phyloP scores from a whole-genome alignment of 164 flowering plant genomes.

The Magnolia kwangsiensis region DNA sequence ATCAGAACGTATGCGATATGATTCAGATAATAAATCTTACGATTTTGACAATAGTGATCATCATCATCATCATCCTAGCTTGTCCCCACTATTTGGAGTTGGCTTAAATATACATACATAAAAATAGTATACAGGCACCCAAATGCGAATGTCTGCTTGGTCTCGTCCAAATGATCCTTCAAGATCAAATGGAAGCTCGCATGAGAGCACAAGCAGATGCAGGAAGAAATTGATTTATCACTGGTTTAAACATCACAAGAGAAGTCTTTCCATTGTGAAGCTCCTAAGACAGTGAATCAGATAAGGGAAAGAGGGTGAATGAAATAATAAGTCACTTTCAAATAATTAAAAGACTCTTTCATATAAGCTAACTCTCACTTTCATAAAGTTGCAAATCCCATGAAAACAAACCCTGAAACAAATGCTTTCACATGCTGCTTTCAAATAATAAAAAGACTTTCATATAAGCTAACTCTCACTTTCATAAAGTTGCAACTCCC shows the following conservation, averaged over 20 bases:
- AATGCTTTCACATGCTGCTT: background rate
- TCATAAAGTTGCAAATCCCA: too few relatives aligned
- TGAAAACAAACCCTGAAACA: too few relatives aligned
- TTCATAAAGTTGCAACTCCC: too few relatives aligned
- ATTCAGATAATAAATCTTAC: too few relatives aligned
- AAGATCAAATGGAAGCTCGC: slow-evolving; percentile 1
- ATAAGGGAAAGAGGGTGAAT: background rate
- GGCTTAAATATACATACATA: too few relatives aligned
- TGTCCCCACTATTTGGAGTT: too few relatives aligned
- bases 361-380: too few relatives aligned
- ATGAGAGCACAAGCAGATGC: background rate
- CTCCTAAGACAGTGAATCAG: slow-evolving; percentile 10
- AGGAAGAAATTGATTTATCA: slow-evolving; percentile 4
- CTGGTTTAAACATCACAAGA: slow-evolving; percentile 11
- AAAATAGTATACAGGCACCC: background rate
- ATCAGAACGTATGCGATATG: too few relatives aligned
- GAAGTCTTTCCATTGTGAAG: slow-evolving; percentile 10
- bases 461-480: background rate
- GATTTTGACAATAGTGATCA: too few relatives aligned
- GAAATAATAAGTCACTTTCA: background rate
- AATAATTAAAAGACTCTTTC: background rate
- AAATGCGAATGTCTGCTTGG: slow-evolving; percentile 1
- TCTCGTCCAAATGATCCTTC: slow-evolving; percentile 3
- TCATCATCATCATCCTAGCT: too few relatives aligned
- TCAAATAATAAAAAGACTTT: background rate